phyloP scores from a whole-genome alignment of 345 rosid genomes.

The Linum lewisii region DNA sequence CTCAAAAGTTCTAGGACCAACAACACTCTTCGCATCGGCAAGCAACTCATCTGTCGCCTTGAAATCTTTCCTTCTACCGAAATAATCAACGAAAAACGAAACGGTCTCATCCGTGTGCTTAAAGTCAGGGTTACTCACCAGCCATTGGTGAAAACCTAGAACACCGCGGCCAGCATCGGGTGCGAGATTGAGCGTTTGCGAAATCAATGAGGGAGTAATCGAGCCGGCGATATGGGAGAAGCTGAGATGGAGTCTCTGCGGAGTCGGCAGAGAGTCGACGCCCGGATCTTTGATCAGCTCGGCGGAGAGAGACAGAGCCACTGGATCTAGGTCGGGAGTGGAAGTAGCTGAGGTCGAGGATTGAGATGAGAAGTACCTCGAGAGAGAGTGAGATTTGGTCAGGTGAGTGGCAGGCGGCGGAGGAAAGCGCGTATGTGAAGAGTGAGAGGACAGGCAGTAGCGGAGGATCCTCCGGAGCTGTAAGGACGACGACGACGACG shows the following conservation, averaged over 20 bases:
- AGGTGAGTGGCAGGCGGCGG: no score
- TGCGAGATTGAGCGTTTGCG: slow-evolving; percentile 52
- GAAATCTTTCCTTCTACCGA: slow-evolving; percentile 91
- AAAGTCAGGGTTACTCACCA: slow-evolving; percentile 33
- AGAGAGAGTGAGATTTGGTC: not conserved
- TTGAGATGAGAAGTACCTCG: slow-evolving; percentile 28
- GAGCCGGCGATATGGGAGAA: slow-evolving; percentile 56
- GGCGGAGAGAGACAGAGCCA: slow-evolving; percentile 55
- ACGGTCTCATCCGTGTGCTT: slow-evolving; percentile 61
- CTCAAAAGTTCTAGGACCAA: slow-evolving; percentile 41
- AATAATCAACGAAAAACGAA: slow-evolving; percentile 65
- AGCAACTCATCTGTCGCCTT: slow-evolving; percentile 65
- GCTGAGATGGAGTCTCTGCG: slow-evolving; percentile 53
- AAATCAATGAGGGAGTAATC: slow-evolving; percentile 45
- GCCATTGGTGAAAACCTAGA: slow-evolving; percentile 68
- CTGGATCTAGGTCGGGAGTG: slow-evolving; percentile 20
- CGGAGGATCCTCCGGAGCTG: no score
- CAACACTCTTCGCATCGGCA: slow-evolving; percentile 33
- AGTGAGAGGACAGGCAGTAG: no score
- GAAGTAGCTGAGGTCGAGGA: slow-evolving; percentile 11
- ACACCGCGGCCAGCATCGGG: slow-evolving; percentile 74
- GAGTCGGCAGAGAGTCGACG: slow-evolving; percentile 38
- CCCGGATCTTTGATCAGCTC: slow-evolving; percentile 45
- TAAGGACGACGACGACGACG: no score
- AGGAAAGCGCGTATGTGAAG: no score